Percentiles rank a stretch among this genome's conserved stretches.
phyloP scores from a whole-genome alignment of 306 rosid species.

The Cercis canadensis region DNA sequence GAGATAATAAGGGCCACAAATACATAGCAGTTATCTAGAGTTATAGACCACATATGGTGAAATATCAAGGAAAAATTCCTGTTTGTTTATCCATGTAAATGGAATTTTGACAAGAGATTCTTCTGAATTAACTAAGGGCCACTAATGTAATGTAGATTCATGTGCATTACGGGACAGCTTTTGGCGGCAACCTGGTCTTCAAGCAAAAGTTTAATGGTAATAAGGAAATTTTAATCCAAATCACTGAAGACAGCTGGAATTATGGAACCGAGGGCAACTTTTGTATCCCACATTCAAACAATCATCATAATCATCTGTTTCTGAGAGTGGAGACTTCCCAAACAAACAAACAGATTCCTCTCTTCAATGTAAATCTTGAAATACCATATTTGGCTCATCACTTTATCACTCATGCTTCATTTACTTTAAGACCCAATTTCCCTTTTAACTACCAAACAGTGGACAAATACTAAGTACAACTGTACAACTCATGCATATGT shows the following conservation, averaged over 20 bases:
- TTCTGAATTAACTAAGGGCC: slow-evolving; percentile 21
- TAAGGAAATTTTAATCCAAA: slow-evolving; percentile 4
- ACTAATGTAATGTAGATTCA: slow-evolving; percentile 2
- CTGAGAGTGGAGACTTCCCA: slow-evolving; percentile 23
- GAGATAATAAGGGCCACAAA: slow-evolving; percentile 30
- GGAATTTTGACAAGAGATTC: not conserved
- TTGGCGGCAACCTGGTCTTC: not conserved
- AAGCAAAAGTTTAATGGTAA: not conserved
- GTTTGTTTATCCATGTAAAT: too few species aligned
- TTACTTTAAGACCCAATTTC: too few species aligned
- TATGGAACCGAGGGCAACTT: slow-evolving; percentile 46
- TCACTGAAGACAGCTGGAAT: slow-evolving; percentile 29
- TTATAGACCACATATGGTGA: not conserved
- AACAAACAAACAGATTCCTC: not conserved
- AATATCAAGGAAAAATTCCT: too few species aligned
- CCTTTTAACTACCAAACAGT: not conserved
- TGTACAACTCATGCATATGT: too few species aligned
- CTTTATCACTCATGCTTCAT: not conserved
- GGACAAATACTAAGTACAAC: not conserved
- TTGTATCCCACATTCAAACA: slow-evolving; percentile 32
- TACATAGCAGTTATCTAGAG: not conserved
- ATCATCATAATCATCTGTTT: not conserved
- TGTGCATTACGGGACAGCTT: not conserved
- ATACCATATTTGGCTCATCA: not conserved
- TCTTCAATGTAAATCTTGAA: slow-evolving; percentile 10